Percentiles rank a stretch among this genome's conserved stretches.
These are phyloP conservation scores for Mycena pura DNA, from an alignment of 768 basidiomycete genomes.

Conservation along the genomic window DNA sequence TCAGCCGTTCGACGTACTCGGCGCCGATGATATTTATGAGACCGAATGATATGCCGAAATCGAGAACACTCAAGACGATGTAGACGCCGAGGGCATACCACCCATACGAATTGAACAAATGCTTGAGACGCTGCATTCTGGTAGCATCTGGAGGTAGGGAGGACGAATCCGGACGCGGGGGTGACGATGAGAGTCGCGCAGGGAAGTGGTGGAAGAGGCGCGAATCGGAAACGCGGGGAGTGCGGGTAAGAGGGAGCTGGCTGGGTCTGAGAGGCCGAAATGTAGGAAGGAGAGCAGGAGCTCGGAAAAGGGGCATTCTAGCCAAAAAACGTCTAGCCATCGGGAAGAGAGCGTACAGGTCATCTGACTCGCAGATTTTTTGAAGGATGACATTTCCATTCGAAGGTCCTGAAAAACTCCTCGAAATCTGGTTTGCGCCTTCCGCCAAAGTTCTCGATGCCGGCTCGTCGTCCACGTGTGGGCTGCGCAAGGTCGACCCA, in stretches of 20 bases:
- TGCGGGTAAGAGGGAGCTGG: conserved; percentile 31
- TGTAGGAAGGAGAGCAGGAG: conserved; percentile 37
- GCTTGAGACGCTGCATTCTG: conserved; percentile 75
- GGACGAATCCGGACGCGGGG: conserved; percentile 32
- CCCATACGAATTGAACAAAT: conserved; percentile 90
- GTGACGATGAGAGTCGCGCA: conserved; percentile 51
- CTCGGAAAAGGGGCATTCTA: conserved; percentile 42
- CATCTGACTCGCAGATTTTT: conserved; percentile 42
- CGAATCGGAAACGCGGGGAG: conserved; percentile 39
- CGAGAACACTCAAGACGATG: conserved; percentile 70
- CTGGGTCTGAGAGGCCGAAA: conserved; percentile 9
- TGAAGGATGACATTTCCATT: conserved; percentile 58
- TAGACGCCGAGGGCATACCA: conserved; percentile 97
- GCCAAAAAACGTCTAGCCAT: conserved; percentile 22
- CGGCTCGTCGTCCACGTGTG: conserved; percentile 53
- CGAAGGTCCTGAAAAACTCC: conserved; percentile 93
- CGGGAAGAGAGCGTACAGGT: conserved; percentile 5
- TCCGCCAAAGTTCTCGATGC: conserved; percentile 58
- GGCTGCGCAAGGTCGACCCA: conserved; percentile 78
- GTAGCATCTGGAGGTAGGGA: conserved; percentile 57
- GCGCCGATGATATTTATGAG: conserved; percentile 89
- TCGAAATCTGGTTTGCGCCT: conserved; percentile 97
- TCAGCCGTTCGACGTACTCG: conserved; percentile 81
- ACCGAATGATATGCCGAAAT: conserved; percentile 86
- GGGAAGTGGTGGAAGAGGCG: conserved; percentile 59